Base-by-base conservation (phyloP, 768 basidiomycete species). In the Rhizopogon sp. region DNA sequence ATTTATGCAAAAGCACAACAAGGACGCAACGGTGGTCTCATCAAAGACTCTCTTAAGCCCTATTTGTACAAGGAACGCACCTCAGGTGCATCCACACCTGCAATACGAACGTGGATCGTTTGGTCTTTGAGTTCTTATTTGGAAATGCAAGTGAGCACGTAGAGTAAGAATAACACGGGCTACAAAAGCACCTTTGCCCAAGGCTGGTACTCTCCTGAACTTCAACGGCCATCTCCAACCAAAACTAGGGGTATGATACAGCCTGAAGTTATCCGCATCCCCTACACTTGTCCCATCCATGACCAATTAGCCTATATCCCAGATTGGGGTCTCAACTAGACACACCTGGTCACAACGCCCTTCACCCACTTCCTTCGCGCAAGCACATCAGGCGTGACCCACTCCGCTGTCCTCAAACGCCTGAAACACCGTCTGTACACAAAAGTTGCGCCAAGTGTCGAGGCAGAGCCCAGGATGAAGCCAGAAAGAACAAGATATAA, bases 41-140 rank as follows among this genome's bases (percentile, higher is more conserved):
- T 35, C 6, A 13, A 14, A 31, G 33, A 35, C 45, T 33, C 31
- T 33, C 45, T 20, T 14, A 31, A 33, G 45, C 46, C 46, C 46
- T 33, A 47, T 31, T 20, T 14, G 17, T 35, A 47, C 13, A 7
- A 54, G 16, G n/a, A 31, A 31, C 66, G 31, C 60, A 89, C 92
- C 77, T 98, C 95, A 0, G 95, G 95, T 1, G 95, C 95, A 66
- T 98, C 95, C 5, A 93, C 84, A 0, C 92, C 95, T 13, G 90
- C 90, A 29, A 98, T 82, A 13, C 95, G 84, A 29, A 98, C 83
- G 63, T 90, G 87, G 16, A 98, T 75, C 2, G 95, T 97, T 61
- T 92, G 74, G 57, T 86, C 81, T 65, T 82, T 89, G 45, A 95
- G 74, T 0, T 82, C 93, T 92, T 31, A 14, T 46, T 25, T 42